Evolutionary conservation across 306 rosid genomes (phyloP).

Genomic region (Prunus mira): DNA sequence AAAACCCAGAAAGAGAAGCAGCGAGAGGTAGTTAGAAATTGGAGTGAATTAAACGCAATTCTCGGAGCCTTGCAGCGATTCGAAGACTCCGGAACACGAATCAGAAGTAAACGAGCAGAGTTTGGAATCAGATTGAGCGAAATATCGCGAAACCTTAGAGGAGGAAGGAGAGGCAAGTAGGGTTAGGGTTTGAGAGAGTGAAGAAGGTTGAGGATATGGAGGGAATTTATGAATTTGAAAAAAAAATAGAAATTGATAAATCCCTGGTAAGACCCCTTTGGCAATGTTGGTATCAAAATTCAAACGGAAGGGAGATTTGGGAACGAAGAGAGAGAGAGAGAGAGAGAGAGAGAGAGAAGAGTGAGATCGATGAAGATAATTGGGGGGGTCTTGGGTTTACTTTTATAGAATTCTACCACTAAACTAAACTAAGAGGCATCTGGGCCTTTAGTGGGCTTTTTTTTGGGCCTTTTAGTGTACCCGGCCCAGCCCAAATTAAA

Average conservation of each 20-base stretch:
- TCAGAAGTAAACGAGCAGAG: not conserved
- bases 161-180: not conserved
- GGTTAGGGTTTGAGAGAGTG: conserved; percentile 20
- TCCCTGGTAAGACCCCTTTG: conserved; percentile 28
- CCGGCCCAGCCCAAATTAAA: not conserved
- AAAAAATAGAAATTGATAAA: not conserved
- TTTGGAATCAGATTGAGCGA: not conserved
- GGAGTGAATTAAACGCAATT: not conserved
- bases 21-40: not conserved
- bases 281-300: conserved; percentile 7
- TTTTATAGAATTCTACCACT: conserved; percentile 28
- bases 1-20: not conserved
- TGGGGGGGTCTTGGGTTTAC: not conserved
- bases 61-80: conserved; percentile 7
- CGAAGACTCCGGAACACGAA: conserved; percentile 9
- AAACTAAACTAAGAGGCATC: not conserved
- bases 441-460: not conserved
- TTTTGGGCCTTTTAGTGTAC: not conserved
- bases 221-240: conserved; percentile 20
- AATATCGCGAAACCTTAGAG: not conserved
- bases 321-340: conserved; percentile 1
- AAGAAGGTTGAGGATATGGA: conserved; percentile 12
- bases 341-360: not conserved
- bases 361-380: conserved; percentile 6
- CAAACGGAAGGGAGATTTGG: conserved; percentile 8